These are phyloP conservation scores for Pythium pyrilobum DNA, from an alignment of 352 stramenopile genomes.

Conservation along the genomic window DNA sequence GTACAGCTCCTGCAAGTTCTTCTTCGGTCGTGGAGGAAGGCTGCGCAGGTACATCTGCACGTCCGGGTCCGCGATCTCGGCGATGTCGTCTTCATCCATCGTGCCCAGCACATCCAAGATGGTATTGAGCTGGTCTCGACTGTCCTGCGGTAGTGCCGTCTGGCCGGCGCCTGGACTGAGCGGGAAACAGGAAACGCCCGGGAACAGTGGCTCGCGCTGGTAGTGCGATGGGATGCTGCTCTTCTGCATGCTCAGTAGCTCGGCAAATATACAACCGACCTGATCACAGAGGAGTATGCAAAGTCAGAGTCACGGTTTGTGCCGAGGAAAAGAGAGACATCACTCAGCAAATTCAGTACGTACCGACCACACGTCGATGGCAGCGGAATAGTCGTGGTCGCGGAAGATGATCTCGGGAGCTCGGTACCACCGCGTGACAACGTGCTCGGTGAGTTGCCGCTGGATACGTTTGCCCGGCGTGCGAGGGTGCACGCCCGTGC, in stretches of 20 bases:
- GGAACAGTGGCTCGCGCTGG: slow-evolving; percentile 92
- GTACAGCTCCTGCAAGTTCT: slow-evolving; percentile 82
- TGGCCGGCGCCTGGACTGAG: slow-evolving; percentile 72
- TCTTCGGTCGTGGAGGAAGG: slow-evolving; percentile 55
- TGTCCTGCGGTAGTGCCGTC: slow-evolving; percentile 75
- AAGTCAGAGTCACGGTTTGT: slow-evolving; percentile 7
- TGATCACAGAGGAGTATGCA: slow-evolving; percentile 14
- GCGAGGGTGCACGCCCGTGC: slow-evolving; percentile 61
- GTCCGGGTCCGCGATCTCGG: slow-evolving; percentile 78
- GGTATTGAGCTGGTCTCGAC: slow-evolving; percentile 81
- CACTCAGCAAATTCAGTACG: slow-evolving; percentile 13
- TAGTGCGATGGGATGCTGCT: slow-evolving; percentile 93
- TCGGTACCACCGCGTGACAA: slow-evolving; percentile 95
- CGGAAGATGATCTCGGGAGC: slow-evolving; percentile 93
- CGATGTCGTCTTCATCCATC: slow-evolving; percentile 82
- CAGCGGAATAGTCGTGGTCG: slow-evolving; percentile 83
- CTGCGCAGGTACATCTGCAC: slow-evolving; percentile 81
- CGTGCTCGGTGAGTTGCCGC: slow-evolving; percentile 92
- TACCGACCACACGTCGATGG: slow-evolving; percentile 88
- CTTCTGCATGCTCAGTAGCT: slow-evolving; percentile 96
- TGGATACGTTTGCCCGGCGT: slow-evolving; percentile 77
- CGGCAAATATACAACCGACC: slow-evolving; percentile 94
- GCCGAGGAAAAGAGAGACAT: neutral
- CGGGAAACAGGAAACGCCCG: slow-evolving; percentile 89
- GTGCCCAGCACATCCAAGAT: slow-evolving; percentile 86